Evolutionary conservation across 2,329 filamentous ascomycete species (phyloP), one percentile per base, ranked within the genome.

Genomic region (Penicillium sp.): DNA sequence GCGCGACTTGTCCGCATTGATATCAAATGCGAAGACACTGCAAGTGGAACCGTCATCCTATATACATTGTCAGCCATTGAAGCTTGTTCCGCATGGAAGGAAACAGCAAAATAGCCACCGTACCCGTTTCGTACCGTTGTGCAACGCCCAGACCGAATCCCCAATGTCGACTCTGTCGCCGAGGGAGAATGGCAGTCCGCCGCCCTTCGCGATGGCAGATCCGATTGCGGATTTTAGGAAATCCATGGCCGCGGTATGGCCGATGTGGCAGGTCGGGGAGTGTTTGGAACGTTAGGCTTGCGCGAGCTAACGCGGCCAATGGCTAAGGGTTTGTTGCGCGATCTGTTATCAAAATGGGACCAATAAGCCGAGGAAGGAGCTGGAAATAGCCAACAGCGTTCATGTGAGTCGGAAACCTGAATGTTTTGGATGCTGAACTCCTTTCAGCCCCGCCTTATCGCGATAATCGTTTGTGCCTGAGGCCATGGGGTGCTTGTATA

Each of bases 181-280:
- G 70, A 97, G 94, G 44, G 84, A 87, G 72, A 96, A 97, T 4
- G 91, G 91, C 70, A 97, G 96, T 6, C 92, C 87, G 49, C 92
- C 91, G 2, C 93, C 92, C 73, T 96, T 94, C 42, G 94, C 90
- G 67, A 99, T 97, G 64, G 92, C 93, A 58, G 94, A 97, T 42
- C 92, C 93, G 70, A 97, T 91, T 48, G 94, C 94, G 58, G 92
- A 97, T 77, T 97, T 97, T 70, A 99, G 84, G 70, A 97, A 97
- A 74, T 99, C 92, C 94, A 99, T 99, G 63, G 63, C 56, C 34
- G 51, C 23, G 43, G 38, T 51, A 36, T 42, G 48, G 14, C 48
- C 40, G 49, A 43, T 36, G 51, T 49, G 51, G 55, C 44, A 39
- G 53, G 26, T 54, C 42, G 29, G 51, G 34, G 32, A 26, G 41